These are phyloP conservation scores for Sparassis latifolia DNA, from an alignment of 1,284 basidiomycete genomes.

Conservation along the genomic window DNA sequence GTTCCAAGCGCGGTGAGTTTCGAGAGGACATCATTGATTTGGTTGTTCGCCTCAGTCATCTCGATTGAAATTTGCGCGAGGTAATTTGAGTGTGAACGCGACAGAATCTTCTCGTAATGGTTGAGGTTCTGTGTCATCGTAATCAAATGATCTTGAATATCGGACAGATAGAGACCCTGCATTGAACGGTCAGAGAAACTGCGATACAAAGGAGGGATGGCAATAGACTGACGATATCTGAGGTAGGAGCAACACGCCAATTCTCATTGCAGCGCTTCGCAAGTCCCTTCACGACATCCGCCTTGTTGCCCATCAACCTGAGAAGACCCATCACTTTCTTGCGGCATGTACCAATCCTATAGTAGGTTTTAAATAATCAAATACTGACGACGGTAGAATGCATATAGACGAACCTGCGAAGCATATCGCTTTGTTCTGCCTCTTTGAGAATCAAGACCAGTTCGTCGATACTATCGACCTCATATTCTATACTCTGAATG, in stretches of 20 bases:
- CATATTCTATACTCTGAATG: constrained; percentile 98
- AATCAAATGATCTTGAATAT: constrained; percentile 97
- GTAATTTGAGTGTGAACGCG: constrained; percentile 98
- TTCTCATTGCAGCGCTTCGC: constrained; percentile 99
- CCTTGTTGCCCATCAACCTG: constrained; percentile 97
- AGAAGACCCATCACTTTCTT: constrained; percentile 99
- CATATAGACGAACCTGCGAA: constrained; percentile 39
- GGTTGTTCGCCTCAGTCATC: constrained; percentile 99
- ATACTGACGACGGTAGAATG: neutral
- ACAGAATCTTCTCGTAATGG: constrained; percentile 98
- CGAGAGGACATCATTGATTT: constrained; percentile 99
- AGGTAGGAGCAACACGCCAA: constrained; percentile 97
- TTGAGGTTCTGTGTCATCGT: constrained; percentile 99
- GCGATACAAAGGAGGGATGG: neutral
- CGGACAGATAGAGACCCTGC: constrained; percentile 91
- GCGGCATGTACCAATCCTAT: constrained; percentile 91
- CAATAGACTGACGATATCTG: constrained; percentile 75
- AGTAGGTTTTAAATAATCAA: constrained; percentile 8
- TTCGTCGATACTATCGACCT: constrained; percentile 99
- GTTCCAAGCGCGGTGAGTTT: constrained; percentile 98
- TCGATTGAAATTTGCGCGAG: constrained; percentile 97
- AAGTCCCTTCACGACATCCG: constrained; percentile 97
- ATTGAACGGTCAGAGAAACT: neutral
- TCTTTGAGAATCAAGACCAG: constrained; percentile 94
- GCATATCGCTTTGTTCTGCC: constrained; percentile 77